Evolutionary conservation across 2,329 filamentous ascomycete genomes (phyloP).

Genomic region (Neonectria sp.): DNA sequence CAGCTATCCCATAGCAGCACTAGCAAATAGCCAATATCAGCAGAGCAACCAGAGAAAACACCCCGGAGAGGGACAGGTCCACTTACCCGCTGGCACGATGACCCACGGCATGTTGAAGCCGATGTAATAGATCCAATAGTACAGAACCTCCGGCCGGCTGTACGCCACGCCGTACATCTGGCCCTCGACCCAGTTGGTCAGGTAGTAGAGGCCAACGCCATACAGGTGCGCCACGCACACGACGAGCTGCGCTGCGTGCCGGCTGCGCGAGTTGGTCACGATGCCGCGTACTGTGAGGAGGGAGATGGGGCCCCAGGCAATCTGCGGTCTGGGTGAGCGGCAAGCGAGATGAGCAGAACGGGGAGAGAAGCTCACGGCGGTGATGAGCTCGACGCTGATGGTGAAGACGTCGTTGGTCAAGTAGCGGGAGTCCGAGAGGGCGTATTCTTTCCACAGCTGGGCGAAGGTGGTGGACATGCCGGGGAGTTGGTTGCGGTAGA

Average conservation of each 20-base stretch:
- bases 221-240: slow-evolving; percentile 71
- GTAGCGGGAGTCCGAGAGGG: slow-evolving; percentile 89
- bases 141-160: slow-evolving; percentile 72
- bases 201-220: slow-evolving; percentile 74
- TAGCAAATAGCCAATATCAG: slow-evolving; percentile 36
- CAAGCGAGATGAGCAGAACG: slow-evolving; percentile 1
- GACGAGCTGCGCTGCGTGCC: slow-evolving; percentile 67
- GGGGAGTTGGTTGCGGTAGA: slow-evolving; percentile 77
- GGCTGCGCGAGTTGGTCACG: slow-evolving; percentile 57
- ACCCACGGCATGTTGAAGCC: slow-evolving; percentile 75
- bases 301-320: slow-evolving; percentile 73
- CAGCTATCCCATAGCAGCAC: slow-evolving; percentile 53
- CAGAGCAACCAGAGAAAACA: neutral
- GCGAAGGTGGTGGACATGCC: slow-evolving; percentile 81
- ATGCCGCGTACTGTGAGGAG: slow-evolving; percentile 65
- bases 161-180: slow-evolving; percentile 62
- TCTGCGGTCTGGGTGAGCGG: slow-evolving; percentile 48
- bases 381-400: slow-evolving; percentile 89
- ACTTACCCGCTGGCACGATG: slow-evolving; percentile 69
- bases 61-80: neutral
- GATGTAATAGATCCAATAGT: slow-evolving; percentile 76
- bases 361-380: slow-evolving; percentile 70
- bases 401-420: slow-evolving; percentile 87
- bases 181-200: slow-evolving; percentile 68
- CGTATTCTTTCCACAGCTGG: slow-evolving; percentile 95